These are phyloP conservation scores for Candida silvatica DNA, from an alignment of 805 yeast species.

Conservation along the genomic window DNA sequence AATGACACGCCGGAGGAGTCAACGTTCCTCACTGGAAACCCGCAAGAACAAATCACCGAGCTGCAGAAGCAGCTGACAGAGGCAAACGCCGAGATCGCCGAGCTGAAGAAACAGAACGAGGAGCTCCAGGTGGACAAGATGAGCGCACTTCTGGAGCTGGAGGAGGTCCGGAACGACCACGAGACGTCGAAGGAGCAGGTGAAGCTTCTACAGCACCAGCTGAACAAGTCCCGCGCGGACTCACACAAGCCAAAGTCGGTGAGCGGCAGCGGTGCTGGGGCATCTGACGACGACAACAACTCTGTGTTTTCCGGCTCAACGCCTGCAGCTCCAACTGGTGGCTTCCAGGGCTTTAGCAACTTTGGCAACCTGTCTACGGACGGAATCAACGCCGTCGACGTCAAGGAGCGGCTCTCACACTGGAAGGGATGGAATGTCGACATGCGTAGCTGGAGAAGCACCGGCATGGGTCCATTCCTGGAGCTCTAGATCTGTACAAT, in stretches of 20 bases:
- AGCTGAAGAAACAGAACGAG: slow-evolving; percentile 14
- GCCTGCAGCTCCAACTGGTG: slow-evolving; percentile 10
- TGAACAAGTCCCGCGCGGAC: slow-evolving; percentile 27
- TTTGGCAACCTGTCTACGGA: slow-evolving; percentile 19
- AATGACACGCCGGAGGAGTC: slow-evolving; percentile 12
- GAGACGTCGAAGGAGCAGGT: slow-evolving; percentile 25
- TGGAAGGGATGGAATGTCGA: slow-evolving; percentile 88
- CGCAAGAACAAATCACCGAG: slow-evolving; percentile 26
- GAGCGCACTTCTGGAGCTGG: slow-evolving; percentile 30
- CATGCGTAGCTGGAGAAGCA: slow-evolving; percentile 73
- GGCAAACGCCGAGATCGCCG: slow-evolving; percentile 6
- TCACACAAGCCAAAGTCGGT: slow-evolving; percentile 10
- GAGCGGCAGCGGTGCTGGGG: slow-evolving; percentile 1
- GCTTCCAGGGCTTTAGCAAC: slow-evolving; percentile 16
- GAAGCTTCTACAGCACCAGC: slow-evolving; percentile 6
- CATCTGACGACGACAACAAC: slow-evolving; percentile 18
- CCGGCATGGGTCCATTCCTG: slow-evolving; percentile 56
- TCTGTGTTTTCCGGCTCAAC: slow-evolving; percentile 13
- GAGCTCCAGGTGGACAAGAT: slow-evolving; percentile 19
- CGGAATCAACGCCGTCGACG: slow-evolving; percentile 42
- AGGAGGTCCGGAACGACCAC: slow-evolving; percentile 25
- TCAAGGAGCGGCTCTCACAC: slow-evolving; percentile 48
- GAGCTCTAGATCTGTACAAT: slow-evolving; percentile 25
- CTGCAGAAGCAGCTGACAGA: slow-evolving; percentile 23
- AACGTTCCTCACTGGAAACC: slow-evolving; percentile 15